phyloP scores from a whole-genome alignment of 1,284 basidiomycete species.

The Chalciporus sp. region DNA sequence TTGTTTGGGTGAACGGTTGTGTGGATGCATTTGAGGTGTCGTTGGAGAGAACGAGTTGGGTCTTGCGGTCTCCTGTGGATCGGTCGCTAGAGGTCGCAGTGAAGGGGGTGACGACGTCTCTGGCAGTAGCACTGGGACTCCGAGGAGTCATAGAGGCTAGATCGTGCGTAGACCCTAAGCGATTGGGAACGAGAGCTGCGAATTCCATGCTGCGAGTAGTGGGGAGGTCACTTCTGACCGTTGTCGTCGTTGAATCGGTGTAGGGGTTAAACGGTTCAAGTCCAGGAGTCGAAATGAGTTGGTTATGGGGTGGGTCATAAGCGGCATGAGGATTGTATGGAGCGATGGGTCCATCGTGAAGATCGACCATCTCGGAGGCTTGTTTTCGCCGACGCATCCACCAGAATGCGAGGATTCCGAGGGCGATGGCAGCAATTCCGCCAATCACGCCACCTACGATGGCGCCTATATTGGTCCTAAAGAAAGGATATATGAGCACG shows the following conservation, averaged over 20 bases:
- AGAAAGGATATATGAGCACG: neutral
- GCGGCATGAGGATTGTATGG: neutral
- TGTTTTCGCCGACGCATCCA: slow-evolving; percentile 12
- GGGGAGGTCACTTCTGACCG: neutral
- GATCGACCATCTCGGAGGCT: slow-evolving; percentile 6
- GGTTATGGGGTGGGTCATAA: slow-evolving; percentile 3
- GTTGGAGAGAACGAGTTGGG: slow-evolving; percentile 1
- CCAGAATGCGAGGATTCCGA: slow-evolving; percentile 7
- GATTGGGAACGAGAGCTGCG: slow-evolving; percentile 14
- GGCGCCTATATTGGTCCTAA: slow-evolving; percentile 6
- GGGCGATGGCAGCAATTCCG: slow-evolving; percentile 7
- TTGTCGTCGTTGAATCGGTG: neutral
- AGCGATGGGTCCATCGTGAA: neutral
- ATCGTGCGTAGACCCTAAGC: neutral
- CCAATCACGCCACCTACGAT: slow-evolving; percentile 20
- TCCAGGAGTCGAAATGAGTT: neutral
- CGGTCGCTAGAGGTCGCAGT: neutral
- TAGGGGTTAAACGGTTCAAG: neutral
- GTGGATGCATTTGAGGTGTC: neutral
- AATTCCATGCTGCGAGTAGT: neutral
- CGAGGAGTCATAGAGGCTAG: neutral
- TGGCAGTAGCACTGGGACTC: neutral
- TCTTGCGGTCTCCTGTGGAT: slow-evolving; percentile 7
- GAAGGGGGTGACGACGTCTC: slow-evolving; percentile 9
- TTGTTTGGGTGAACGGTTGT: neutral